phyloP scores from a whole-genome alignment of 73 alveolate genomes.

The Urostyla sp. region DNA sequence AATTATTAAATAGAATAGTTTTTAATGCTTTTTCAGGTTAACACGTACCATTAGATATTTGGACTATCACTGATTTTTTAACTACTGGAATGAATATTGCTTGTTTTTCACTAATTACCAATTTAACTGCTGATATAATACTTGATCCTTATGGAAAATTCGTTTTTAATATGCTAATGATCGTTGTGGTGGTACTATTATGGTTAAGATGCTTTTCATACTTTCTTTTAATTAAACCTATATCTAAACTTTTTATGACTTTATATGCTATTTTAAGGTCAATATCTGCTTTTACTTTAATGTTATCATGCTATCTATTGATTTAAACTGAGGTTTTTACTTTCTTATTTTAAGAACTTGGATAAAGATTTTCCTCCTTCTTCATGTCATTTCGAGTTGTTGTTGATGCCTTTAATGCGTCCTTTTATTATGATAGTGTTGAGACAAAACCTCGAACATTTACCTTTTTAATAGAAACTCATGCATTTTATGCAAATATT shows the following conservation, averaged over 20 bases:
- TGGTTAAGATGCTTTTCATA: conserved; percentile 67
- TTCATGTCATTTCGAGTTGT: conserved; percentile 43
- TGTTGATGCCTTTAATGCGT: conserved; percentile 60
- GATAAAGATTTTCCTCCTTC: conserved; percentile 56
- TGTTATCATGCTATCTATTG: conserved; percentile 41
- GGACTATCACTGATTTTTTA: conserved; percentile 60
- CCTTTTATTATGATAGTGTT: conserved; percentile 31
- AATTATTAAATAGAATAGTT: background rate
- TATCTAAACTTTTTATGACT: conserved; percentile 54
- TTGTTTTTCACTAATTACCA: conserved; percentile 26
- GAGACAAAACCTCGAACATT: conserved; percentile 9
- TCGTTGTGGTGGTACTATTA: conserved; percentile 30
- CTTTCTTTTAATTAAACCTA: conserved; percentile 42
- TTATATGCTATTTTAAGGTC: conserved; percentile 24
- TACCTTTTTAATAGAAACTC: conserved; percentile 15
- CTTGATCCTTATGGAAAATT: conserved; percentile 37
- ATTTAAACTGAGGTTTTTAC: conserved; percentile 55
- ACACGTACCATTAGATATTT: conserved; percentile 43
- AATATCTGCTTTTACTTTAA: conserved; percentile 37
- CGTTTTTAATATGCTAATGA: conserved; percentile 46
- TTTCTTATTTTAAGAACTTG: conserved; percentile 44
- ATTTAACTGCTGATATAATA: conserved; percentile 41
- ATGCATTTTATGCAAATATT: conserved; percentile 17
- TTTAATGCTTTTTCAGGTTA: conserved; percentile 36
- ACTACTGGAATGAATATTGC: conserved; percentile 39